These are phyloP conservation scores for Yamadazyma dendronema DNA, from an alignment of 1,139 yeast species.

Conservation along the genomic window DNA sequence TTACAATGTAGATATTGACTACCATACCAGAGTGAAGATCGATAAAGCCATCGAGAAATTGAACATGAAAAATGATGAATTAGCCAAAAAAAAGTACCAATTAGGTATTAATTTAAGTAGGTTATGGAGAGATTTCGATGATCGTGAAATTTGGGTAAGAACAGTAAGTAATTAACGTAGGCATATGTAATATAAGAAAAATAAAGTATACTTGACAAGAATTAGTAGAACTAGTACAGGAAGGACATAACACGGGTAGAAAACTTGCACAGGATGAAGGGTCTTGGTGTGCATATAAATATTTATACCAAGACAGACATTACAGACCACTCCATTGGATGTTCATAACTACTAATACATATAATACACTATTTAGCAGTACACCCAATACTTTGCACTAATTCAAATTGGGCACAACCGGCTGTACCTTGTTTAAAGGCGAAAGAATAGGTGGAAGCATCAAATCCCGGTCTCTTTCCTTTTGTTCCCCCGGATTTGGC, in stretches of 20 bases:
- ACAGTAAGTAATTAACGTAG: slow-evolving; percentile 9
- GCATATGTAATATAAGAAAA: not conserved
- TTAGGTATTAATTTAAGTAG: slow-evolving; percentile 46
- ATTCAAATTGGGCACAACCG: slow-evolving; percentile 8
- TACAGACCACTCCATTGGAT: no score
- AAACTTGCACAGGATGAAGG: no score
- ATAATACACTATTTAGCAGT: not conserved
- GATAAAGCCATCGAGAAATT: slow-evolving; percentile 44
- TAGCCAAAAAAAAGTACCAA: slow-evolving; percentile 42
- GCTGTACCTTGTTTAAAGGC: slow-evolving; percentile 9
- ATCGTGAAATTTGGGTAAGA: slow-evolving; percentile 46
- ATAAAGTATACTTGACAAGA: no score
- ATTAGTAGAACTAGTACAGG: no score
- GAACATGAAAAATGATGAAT: slow-evolving; percentile 40
- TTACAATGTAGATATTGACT: slow-evolving; percentile 45
- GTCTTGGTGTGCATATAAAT: no score
- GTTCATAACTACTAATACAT: not conserved
- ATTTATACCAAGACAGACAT: no score
- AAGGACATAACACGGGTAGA: no score
- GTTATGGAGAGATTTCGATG: slow-evolving; percentile 45
- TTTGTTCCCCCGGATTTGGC: slow-evolving; percentile 7
- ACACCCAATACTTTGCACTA: not conserved
- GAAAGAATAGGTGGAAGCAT: slow-evolving; percentile 13
- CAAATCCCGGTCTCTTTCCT: slow-evolving; percentile 6
- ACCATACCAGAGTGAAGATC: slow-evolving; percentile 41